A percentile compares a stretch with the other conserved stretches of the same genome.
phyloP scores from a whole-genome alignment of 2,329 filamentous ascomycete species.

The Orbilia oligospora region DNA sequence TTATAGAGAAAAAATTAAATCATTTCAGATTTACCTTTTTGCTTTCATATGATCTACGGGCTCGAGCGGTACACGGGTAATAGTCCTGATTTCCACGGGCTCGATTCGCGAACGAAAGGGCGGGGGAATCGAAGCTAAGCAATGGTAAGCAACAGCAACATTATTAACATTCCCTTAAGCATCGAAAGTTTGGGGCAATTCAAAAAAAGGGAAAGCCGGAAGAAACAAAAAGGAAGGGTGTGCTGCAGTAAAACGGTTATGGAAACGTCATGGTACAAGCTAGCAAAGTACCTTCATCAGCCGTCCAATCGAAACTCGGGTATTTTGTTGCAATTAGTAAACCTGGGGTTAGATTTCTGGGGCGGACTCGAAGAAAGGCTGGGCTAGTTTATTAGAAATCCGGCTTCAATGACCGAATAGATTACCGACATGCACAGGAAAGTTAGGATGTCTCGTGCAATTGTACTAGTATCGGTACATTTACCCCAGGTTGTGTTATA shows the following conservation, averaged over 20 bases:
- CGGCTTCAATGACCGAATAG: constrained; percentile 12
- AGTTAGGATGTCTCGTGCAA: constrained; percentile 30
- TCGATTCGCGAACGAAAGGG: constrained; percentile 42
- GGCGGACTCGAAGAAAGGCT: constrained; percentile 3
- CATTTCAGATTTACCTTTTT: background rate
- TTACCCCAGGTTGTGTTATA: constrained; percentile 16
- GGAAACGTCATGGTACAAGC: constrained; percentile 55
- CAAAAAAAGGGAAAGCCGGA: background rate
- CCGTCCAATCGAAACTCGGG: constrained; percentile 38
- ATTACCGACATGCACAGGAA: background rate
- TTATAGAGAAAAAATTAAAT: constrained; percentile 32
- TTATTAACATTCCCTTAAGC: constrained; percentile 26
- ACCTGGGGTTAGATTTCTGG: background rate
- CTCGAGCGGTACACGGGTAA: constrained; percentile 15
- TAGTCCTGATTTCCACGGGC: constrained; percentile 41
- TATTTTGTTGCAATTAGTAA: constrained; percentile 30
- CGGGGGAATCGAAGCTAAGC: background rate
- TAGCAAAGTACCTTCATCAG: constrained; percentile 14
- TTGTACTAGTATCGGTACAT: constrained; percentile 4
- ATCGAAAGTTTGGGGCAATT: constrained; percentile 22
- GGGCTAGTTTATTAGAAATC: constrained; percentile 49
- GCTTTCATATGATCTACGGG: constrained; percentile 37
- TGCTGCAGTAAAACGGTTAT: constrained; percentile 55
- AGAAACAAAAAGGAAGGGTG: constrained; percentile 36
- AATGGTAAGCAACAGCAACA: background rate